Evolutionary conservation across 2,329 filamentous ascomycete species (phyloP), one percentile per base, ranked within the genome.

Genomic region (Penicillium sp.): DNA sequence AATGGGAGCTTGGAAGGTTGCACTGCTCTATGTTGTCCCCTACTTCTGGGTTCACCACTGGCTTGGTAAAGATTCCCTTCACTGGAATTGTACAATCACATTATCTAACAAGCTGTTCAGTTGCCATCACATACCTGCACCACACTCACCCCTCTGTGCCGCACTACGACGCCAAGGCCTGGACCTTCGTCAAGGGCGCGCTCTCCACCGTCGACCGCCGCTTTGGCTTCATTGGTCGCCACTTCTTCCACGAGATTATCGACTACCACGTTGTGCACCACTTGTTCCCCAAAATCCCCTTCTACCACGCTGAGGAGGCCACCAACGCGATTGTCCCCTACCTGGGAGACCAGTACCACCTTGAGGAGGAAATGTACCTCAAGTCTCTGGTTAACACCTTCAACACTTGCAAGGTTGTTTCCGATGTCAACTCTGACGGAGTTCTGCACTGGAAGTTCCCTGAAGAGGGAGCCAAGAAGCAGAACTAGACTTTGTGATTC

Each of bases 81-180:
- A 37, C 20, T 6, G 14, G 7, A 6, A 7, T 17, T 14, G 35
- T 52, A 42, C n/a, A 53, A 22, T 47, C 37, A 42, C 14, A 42
- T 51, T 51, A 43, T 45, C 50, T 61, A 59, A 59, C 58, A 51
- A 50, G 0, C 39, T 50, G 14, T 49, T 59, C 47, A 86, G 87
- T 90, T 25, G 87, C 87, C 65, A 90, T 90, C 69, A 90, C 88
- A 51, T 91, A 89, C 75, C 85, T 91, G 20, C 88, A 91, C 76
- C 88, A 91, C 80, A 88, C 86, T 54, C 85, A 90, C 70, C 76
- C 72, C 1, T 68, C 75, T 11, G 78, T 87, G 45, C 83, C 82
- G 15, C 83, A 88, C 73, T 88, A 86, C 70, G 80, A 84, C 39
- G 81, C 80, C 55, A 78, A 82, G 7, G 76, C 78, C 52, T 88